Base-by-base conservation (phyloP, 78 protist genomes). In the Polysphondylium violaceum region DNA sequence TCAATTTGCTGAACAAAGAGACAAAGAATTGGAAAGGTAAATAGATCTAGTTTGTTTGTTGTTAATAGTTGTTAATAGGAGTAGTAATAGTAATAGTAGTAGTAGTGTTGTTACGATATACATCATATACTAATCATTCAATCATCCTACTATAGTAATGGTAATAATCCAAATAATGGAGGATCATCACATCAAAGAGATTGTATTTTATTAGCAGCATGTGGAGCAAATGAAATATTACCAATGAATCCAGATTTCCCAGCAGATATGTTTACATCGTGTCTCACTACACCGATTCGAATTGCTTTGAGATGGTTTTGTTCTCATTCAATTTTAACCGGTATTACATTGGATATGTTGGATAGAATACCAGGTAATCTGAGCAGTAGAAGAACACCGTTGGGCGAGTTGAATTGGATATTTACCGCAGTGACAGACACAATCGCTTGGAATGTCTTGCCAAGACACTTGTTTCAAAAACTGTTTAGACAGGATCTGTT, bases 341-440 rank as follows among this genome's bases (percentile, higher is more conserved):
- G 86, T 33, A 78, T 96, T 29, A 72, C 96, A 0, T 40, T 47
- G 14, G 97, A 95, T 7, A 74, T 89, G 92, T 14, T 95, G n/a
- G 95, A 85, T 21, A 17, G 61, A 2, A 50, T 96, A 2, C 97
- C 97, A 0, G 99, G 99, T 21, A 29, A 29, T 41, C 92, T 92
- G 0, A 50, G 43, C n/a, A 95, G 97, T n/a, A 94, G 98, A 17
- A 60, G 95, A n/a, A 87, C 99, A 17, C 97, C 97, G 1, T 74
- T 96, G 11, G 99, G 99, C 3, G 99, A 99, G 47, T 86, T 99
- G 29, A 91, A 94, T 65, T 98, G 99, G 99, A 98, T 99, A 31
- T 98, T 99, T 77, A 98, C 99, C 0, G 99, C 99, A 3, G 78
- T 99, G 73, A 99, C 99, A 29, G 99, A 99, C 91, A 96, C 99